These are phyloP conservation scores for Ogataea ramenticola DNA, from an alignment of 805 yeast genomes.

Conservation along the genomic window DNA sequence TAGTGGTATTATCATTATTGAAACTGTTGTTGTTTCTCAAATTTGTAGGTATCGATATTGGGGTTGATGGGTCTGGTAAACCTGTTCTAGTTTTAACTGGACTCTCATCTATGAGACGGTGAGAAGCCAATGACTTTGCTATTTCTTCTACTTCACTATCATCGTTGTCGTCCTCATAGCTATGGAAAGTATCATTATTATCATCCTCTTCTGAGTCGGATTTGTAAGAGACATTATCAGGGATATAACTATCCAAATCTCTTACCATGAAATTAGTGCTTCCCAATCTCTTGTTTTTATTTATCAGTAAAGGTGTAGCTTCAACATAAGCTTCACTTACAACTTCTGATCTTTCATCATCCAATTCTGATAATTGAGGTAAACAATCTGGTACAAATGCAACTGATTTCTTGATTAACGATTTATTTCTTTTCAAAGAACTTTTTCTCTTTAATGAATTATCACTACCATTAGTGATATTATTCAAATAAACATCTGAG, in stretches of 20 bases:
- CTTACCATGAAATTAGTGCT: conserved; percentile 24
- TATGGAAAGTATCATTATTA: too few relatives aligned
- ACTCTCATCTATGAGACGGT: background rate
- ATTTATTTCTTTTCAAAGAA: conserved; percentile 18
- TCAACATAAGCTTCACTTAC: conserved; percentile 32
- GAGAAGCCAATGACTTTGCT: background rate
- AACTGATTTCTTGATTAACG: conserved; percentile 20
- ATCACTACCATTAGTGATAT: conserved; percentile 5
- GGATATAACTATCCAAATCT: conserved; percentile 24
- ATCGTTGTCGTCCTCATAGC: conserved; percentile 1
- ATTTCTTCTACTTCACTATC: conserved; percentile 5
- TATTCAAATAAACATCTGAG: background rate
- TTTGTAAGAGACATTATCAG: background rate
- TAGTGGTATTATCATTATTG: background rate
- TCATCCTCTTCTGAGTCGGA: background rate
- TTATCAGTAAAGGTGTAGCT: conserved; percentile 18
- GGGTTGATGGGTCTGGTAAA: conserved; percentile 5
- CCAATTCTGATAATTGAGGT: conserved; percentile 14
- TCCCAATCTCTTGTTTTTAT: conserved; percentile 22
- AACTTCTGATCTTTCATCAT: conserved; percentile 32
- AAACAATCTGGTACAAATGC: conserved; percentile 20
- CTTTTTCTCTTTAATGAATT: conserved; percentile 17
- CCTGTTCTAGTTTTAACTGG: conserved; percentile 12
- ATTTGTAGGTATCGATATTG: background rate
- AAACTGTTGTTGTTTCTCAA: too few relatives aligned